Percentiles rank a stretch among this genome's conserved stretches.
phyloP scores from a whole-genome alignment of 1,284 basidiomycete species.

The Cerrena zonata region DNA sequence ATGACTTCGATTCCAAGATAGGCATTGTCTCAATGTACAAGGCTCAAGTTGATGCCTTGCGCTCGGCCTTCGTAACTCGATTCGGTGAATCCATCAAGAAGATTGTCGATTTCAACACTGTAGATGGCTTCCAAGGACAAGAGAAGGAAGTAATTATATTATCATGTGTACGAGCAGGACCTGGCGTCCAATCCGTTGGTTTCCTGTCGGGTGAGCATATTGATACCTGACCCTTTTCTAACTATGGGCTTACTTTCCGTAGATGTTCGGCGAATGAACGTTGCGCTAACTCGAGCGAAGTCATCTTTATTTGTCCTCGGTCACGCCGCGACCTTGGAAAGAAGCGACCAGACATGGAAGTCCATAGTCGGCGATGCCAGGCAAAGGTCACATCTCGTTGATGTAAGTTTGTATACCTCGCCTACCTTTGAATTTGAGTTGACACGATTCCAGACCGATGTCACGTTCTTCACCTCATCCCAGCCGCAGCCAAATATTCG shows the following conservation, averaged over 20 bases:
- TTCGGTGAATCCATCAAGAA: constrained; percentile 73
- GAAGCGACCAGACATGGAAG: constrained; percentile 79
- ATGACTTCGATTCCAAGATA: constrained; percentile 73
- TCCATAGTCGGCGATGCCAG: constrained; percentile 75
- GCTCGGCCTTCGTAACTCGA: constrained; percentile 60
- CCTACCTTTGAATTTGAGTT: background rate
- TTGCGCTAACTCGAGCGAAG: constrained; percentile 91
- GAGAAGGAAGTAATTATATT: constrained; percentile 96
- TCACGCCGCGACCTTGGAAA: constrained; percentile 79
- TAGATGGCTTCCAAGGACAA: constrained; percentile 97
- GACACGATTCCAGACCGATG: constrained; percentile 29
- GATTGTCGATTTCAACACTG: constrained; percentile 91
- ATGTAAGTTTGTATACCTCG: constrained; percentile 33
- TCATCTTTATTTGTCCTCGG: constrained; percentile 93
- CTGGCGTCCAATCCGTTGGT: constrained; percentile 76
- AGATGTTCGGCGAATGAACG: constrained; percentile 92
- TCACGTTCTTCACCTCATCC: constrained; percentile 32
- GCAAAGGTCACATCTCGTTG: constrained; percentile 44
- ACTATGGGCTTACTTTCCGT: background rate
- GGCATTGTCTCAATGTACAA: constrained; percentile 96
- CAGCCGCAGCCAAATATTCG: background rate
- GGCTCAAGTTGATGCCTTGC: constrained; percentile 81
- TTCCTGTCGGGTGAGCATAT: constrained; percentile 70
- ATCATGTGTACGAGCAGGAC: constrained; percentile 87
- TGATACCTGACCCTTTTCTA: constrained; percentile 3